Evolutionary conservation across 2,329 filamentous ascomycete species (phyloP).

Genomic region (Penicillium hesseltinei): DNA sequence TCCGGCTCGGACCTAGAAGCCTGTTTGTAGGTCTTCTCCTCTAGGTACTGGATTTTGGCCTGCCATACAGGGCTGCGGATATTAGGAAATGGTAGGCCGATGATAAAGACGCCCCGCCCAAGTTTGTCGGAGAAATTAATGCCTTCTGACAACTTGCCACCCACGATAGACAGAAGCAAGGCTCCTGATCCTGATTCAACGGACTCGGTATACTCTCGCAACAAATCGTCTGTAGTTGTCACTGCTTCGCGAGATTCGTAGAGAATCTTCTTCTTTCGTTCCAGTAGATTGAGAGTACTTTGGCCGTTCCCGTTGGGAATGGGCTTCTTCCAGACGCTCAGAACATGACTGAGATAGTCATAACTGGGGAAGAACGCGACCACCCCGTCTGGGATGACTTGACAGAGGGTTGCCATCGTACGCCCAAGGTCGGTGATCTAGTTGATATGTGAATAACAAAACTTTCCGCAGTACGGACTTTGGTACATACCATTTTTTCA

Average conservation of each 20-base stretch:
- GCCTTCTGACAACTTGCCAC: slow-evolving; percentile 92
- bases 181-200: slow-evolving; percentile 66
- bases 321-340: slow-evolving; percentile 58
- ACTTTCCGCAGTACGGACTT: neutral
- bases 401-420: slow-evolving; percentile 68
- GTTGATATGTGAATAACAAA: slow-evolving; percentile 5
- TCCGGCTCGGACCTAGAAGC: slow-evolving; percentile 27
- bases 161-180: slow-evolving; percentile 83
- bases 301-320: slow-evolving; percentile 27
- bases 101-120: slow-evolving; percentile 84
- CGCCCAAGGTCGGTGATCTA: slow-evolving; percentile 69
- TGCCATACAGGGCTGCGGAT: slow-evolving; percentile 88
- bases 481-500: slow-evolving; percentile 54
- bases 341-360: slow-evolving; percentile 76
- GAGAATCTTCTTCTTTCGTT: slow-evolving; percentile 51
- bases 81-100: slow-evolving; percentile 91
- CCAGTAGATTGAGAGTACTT: slow-evolving; percentile 33
- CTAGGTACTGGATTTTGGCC: slow-evolving; percentile 83
- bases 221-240: slow-evolving; percentile 61
- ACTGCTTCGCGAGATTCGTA: slow-evolving; percentile 48
- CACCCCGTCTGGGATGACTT: slow-evolving; percentile 78
- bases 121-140: slow-evolving; percentile 96
- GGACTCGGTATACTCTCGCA: slow-evolving; percentile 69
- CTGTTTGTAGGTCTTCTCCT: slow-evolving; percentile 53
- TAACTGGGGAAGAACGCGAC: slow-evolving; percentile 97